Conservation (phyloP, 176 grass and related monocot species). For the Urochloa ruziziensis region DNA sequence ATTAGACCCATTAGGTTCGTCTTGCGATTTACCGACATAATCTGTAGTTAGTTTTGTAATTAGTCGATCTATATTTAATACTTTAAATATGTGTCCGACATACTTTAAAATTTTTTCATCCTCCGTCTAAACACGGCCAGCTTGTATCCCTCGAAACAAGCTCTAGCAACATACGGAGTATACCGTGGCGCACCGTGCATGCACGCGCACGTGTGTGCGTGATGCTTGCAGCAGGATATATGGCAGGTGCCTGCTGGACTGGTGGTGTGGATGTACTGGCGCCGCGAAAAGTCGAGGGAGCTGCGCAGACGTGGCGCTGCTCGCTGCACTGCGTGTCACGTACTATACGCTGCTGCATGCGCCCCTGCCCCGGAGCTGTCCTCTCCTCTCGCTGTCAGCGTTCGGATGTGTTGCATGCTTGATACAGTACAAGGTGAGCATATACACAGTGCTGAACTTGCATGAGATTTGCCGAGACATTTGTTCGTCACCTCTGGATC, state of each 20-base stretch:
- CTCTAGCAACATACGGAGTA: no score
- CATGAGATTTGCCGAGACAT: background rate
- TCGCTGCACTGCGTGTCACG: background rate
- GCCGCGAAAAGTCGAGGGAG: background rate
- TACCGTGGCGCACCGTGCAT: no score
- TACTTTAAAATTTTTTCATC: no score
- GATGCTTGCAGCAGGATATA: background rate
- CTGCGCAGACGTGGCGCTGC: background rate
- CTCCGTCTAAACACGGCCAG: no score
- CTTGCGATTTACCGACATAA: no score
- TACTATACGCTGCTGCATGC: background rate
- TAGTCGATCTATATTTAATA: no score
- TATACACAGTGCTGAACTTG: background rate
- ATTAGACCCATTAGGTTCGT: no score
- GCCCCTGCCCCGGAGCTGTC: background rate
- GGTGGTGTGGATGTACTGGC: background rate
- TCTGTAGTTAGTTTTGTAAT: no score
- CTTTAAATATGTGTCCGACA: no score
- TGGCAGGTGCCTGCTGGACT: background rate
- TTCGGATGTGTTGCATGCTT: background rate
- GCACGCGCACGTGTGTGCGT: background rate
- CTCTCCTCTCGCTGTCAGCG: background rate
- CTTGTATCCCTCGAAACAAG: no score
- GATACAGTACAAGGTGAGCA: background rate
- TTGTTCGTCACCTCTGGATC: no score